Evolutionary conservation across 2,329 filamentous ascomycete species (phyloP), one percentile per base, ranked within the genome.

Genomic region (Xylaria sp.): DNA sequence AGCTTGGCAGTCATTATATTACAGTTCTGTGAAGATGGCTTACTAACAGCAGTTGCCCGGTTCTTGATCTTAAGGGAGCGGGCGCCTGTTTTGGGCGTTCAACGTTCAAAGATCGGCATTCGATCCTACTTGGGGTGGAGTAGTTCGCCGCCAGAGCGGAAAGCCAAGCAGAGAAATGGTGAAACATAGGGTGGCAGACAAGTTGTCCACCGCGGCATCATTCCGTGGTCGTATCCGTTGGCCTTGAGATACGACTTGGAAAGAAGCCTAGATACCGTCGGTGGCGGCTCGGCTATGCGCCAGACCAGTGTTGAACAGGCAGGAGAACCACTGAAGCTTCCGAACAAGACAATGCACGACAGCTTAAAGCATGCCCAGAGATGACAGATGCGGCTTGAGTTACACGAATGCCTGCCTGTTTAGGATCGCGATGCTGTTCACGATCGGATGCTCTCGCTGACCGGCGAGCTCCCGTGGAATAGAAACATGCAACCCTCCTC

Each of bases 221-320:
- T 69, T 69, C 63, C 66, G 57, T 56, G 15, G 23, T 54, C 20
- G 18, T 41, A 23, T 32, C 61, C 25, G 10, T 20, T 13, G 52
- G 32, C 34, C 46, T 41, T 28, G 41, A 41, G 28, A 37, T 12
- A n/a, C 37, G 28, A 4, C 13, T 28, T 32, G 23, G 32, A 39
- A 4, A 18, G 18, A 34, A 28, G 20, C 23, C 57, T 15, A 7
- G 28, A 60, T 51, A 46, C 32, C 23, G 48, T 48, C 12, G 39
- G 41, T 69, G 44, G 58, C 58, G 46, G 58, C 54, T 63, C 52
- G 54, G 67, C 63, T 52, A 56, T 15, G 25, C n/a, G 58, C 46
- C 20, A 44, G 34, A 63, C 58, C 63, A 69, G 50, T 48, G 25
- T 68, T 60, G 54, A 69, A 56, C 32, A 63, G 63, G 63, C 63